Base-by-base conservation (phyloP, 1,139 yeast species). In the Protomyces macrosporus region DNA sequence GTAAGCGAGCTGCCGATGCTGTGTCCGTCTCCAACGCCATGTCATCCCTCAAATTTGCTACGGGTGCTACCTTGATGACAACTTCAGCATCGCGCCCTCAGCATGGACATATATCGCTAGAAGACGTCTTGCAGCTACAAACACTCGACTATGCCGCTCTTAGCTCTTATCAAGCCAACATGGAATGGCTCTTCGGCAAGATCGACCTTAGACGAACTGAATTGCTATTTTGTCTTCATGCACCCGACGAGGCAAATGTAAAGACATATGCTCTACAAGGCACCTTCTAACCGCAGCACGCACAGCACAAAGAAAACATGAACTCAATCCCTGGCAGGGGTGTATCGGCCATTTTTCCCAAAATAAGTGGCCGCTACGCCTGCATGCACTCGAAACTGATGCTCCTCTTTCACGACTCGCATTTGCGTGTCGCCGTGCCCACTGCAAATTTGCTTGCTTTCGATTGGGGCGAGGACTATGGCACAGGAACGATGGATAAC, bases 361-460 rank as follows among this genome's bases (percentile, higher is more conserved):
- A 64, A 16, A 23, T 42, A 30, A 57, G 62, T 45, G 45, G 39
- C n/a, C 34, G 53, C 34, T 65, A 60, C 33, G 59, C 56, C 45
- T 67, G 67, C 56, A 69, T 69, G 71, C 71, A 69, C 59, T 69
- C 71, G 4, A 69, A 69, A 63, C 60, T 69, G 34, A 69, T 69
- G 64, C 60, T 70, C 9, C 61, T 70, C 4, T 69, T 70, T 53
- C 68, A 65, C 53, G 66, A 66, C 16, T 56, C 55, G 33, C 66
- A 65, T 52, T 53, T 70, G 23, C 66, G 72, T 7, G 59, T 70
- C 12, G 66, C 62, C 35, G 56, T 70, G 5, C 72, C 72, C 9
- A 63, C 71, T 45, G 72, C 72, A 7, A 70, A 70, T 53, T 65
- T 70, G 9, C 67, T 70, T 14, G 64, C 65, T 10, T 69, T 68